Percentiles rank a stretch among this genome's conserved stretches.
Evolutionary conservation across 805 yeast species (phyloP).

Genomic region (Ascoidea asiatica): DNA sequence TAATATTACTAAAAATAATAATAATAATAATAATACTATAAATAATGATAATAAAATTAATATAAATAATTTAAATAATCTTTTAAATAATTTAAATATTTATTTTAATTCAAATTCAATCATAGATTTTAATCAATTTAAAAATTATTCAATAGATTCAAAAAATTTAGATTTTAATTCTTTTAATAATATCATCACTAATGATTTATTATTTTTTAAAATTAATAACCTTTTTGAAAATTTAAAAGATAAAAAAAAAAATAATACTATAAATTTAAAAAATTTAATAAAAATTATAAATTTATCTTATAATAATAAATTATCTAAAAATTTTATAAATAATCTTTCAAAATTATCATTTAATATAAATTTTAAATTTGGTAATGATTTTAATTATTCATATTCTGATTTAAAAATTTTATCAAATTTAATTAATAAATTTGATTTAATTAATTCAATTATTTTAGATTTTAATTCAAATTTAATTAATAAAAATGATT

Average conservation of each 20-base stretch:
- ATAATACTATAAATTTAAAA: background rate
- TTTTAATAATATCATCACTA: constrained; percentile 25
- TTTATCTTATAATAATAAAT: background rate
- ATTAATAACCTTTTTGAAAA: constrained; percentile 21
- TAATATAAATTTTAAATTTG: constrained; percentile 16
- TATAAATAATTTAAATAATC: constrained; percentile 20
- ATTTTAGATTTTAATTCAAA: constrained; percentile 15
- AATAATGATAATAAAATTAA: constrained; percentile 8
- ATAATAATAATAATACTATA: constrained; percentile 4
- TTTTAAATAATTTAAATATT: constrained; percentile 22
- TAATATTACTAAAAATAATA: constrained; percentile 13
- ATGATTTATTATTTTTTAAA: constrained; percentile 23
- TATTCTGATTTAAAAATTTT: constrained; percentile 25
- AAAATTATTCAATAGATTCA: constrained; percentile 5
- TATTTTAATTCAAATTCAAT: constrained; percentile 17
- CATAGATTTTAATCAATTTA: constrained; percentile 17
- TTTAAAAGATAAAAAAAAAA: constrained; percentile 12
- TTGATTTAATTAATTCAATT: constrained; percentile 25
- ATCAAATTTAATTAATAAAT: constrained; percentile 24
- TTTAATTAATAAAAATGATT: constrained; percentile 22
- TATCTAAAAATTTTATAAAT: background rate
- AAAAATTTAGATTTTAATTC: constrained; percentile 23
- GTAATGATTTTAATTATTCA: constrained; percentile 18
- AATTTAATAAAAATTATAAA: too few species aligned
- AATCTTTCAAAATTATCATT: constrained; percentile 1